Evolutionary conservation across 176 grass and related monocot genomes (phyloP).

Genomic region (Avena insularis): DNA sequence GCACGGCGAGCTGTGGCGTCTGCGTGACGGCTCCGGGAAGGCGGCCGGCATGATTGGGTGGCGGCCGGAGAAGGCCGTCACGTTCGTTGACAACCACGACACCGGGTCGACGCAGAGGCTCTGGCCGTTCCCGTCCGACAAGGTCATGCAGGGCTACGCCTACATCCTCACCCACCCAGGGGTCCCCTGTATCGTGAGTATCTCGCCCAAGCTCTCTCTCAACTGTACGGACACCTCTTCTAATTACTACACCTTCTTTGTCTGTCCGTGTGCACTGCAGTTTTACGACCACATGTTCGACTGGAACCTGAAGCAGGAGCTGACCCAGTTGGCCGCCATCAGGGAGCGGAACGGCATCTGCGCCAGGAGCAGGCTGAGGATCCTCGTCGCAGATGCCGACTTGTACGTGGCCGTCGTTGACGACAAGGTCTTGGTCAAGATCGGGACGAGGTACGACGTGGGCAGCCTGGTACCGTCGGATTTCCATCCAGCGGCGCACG

Average conservation of each 20-base stretch:
- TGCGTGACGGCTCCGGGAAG: slow-evolving; percentile 62
- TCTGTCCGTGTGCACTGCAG: slow-evolving; percentile 22
- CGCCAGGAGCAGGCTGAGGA: slow-evolving; percentile 55
- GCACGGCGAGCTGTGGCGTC: slow-evolving; percentile 76
- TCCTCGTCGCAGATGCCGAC: slow-evolving; percentile 61
- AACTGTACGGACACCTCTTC: neutral
- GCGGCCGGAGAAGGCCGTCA: slow-evolving; percentile 34
- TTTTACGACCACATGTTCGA: slow-evolving; percentile 49
- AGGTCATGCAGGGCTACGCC: slow-evolving; percentile 81
- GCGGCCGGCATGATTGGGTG: slow-evolving; percentile 77
- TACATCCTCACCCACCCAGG: slow-evolving; percentile 90
- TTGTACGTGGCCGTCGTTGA: slow-evolving; percentile 64
- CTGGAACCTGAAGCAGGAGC: slow-evolving; percentile 74
- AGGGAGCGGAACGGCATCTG: slow-evolving; percentile 61
- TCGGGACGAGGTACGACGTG: slow-evolving; percentile 65
- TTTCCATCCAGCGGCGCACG: slow-evolving; percentile 44
- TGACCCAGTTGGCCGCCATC: slow-evolving; percentile 49
- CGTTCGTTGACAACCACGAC: slow-evolving; percentile 87
- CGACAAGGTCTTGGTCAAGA: slow-evolving; percentile 71
- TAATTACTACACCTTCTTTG: neutral
- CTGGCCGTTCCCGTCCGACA: slow-evolving; percentile 81
- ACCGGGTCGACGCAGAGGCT: slow-evolving; percentile 72
- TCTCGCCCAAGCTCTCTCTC: neutral
- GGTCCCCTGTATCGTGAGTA: slow-evolving; percentile 71
- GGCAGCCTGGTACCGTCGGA: slow-evolving; percentile 58